These are phyloP conservation scores for Chimonanthus praecox DNA, from an alignment of 164 flowering plant species.

Conservation along the genomic window DNA sequence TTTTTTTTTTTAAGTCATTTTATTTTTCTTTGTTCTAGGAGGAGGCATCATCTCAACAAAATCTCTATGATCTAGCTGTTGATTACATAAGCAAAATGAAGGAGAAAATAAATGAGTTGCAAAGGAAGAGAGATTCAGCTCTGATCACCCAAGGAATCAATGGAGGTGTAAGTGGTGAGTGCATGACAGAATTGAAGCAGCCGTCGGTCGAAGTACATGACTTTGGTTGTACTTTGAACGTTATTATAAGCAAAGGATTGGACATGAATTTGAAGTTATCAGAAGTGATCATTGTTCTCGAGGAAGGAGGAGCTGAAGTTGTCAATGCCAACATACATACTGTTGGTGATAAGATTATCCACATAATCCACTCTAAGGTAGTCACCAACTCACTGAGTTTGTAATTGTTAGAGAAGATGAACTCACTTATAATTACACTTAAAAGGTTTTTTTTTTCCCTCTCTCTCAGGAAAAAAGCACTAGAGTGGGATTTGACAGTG, in stretches of 20 bases:
- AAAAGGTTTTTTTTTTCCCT: not conserved
- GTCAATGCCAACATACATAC: constrained; percentile 26
- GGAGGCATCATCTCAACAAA: constrained; percentile 27
- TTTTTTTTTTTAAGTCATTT: not conserved
- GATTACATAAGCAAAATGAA: constrained; percentile 29
- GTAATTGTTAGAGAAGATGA: not conserved
- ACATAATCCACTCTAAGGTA: constrained; percentile 46
- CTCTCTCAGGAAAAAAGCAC: constrained; percentile 31
- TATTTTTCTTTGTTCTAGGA: not conserved
- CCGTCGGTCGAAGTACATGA: constrained; percentile 40
- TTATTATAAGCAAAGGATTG: constrained; percentile 31
- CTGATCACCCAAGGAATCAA: not conserved
- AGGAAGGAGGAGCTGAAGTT: constrained; percentile 47
- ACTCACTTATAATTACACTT: not conserved
- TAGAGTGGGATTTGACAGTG: constrained; percentile 44
- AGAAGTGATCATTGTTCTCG: constrained; percentile 33
- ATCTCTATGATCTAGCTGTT: constrained; percentile 28
- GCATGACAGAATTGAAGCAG: not conserved
- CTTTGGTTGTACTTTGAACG: constrained; percentile 31
- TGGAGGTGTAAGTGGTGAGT: not conserved
- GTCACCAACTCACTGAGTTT: not conserved
- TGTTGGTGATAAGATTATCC: constrained; percentile 27
- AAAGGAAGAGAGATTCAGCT: constrained; percentile 23
- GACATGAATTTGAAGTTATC: constrained; percentile 30
- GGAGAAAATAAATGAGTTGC: constrained; percentile 28